Conservation (phyloP, 2,329 filamentous ascomycete genomes). For the Trichoderma atrobrunneum region DNA sequence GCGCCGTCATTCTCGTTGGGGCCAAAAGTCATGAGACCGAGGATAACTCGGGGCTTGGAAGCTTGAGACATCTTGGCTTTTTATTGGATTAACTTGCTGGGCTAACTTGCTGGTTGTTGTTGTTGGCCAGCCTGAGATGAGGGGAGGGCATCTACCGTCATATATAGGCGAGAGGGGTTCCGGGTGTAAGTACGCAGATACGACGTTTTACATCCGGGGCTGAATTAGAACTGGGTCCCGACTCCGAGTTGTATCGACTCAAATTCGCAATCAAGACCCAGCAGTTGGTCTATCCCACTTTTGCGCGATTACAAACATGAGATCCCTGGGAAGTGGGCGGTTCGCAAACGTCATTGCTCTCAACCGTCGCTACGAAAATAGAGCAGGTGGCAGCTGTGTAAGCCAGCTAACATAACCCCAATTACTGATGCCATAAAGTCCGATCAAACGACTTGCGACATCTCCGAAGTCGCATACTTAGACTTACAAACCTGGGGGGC, state of each 20-base stretch:
- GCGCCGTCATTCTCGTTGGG: conserved; percentile 61
- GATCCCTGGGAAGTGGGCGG: not conserved
- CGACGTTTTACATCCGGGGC: not conserved
- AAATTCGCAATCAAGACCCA: not conserved
- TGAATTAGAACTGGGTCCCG: not conserved
- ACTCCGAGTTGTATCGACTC: not conserved
- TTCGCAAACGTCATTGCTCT: not conserved
- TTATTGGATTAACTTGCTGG: not conserved
- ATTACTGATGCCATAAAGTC: not conserved
- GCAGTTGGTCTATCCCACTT: not conserved
- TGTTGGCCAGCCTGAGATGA: not conserved
- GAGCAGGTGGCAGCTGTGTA: not conserved
- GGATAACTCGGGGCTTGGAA: conserved; percentile 66
- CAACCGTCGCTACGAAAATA: not conserved
- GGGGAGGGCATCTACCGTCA: not conserved
- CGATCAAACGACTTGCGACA: not conserved
- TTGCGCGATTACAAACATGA: not conserved
- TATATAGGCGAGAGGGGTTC: not conserved
- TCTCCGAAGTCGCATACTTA: not conserved
- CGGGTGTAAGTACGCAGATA: not conserved
- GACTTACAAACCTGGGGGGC: not conserved
- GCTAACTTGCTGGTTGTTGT: too few species aligned
- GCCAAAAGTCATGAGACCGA: conserved; percentile 84
- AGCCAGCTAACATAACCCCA: not conserved
- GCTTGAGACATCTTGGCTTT: conserved; percentile 42